Evolutionary conservation across 768 basidiomycete genomes (phyloP).

Genomic region (Clathrus columnatus): DNA sequence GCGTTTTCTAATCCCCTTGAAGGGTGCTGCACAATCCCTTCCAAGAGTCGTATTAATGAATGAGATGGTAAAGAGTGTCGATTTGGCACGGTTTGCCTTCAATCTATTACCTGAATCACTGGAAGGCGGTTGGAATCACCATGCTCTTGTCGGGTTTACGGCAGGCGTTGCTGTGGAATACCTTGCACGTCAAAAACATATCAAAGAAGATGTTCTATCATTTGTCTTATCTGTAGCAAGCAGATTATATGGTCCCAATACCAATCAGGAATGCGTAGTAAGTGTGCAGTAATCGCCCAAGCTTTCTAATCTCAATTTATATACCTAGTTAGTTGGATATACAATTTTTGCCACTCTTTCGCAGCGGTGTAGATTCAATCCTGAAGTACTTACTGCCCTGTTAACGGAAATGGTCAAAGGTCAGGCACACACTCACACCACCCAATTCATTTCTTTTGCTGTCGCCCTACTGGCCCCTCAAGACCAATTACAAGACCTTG

Average conservation of each 20-base stretch:
- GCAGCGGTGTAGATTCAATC: slow-evolving; percentile 50
- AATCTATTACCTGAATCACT: slow-evolving; percentile 46
- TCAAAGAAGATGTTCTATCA: slow-evolving; percentile 61
- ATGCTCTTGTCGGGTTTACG: slow-evolving; percentile 74
- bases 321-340: slow-evolving; percentile 57
- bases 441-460: slow-evolving; percentile 56
- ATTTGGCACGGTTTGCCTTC: slow-evolving; percentile 64
- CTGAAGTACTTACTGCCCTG: slow-evolving; percentile 52
- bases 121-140: slow-evolving; percentile 42
- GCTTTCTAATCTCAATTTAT: neutral
- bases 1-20: slow-evolving; percentile 65
- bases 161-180: slow-evolving; percentile 73
- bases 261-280: slow-evolving; percentile 32
- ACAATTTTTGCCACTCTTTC: slow-evolving; percentile 65
- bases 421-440: slow-evolving; percentile 38
- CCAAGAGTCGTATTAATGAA: slow-evolving; percentile 63
- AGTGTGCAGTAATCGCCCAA: neutral
- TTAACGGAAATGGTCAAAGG: slow-evolving; percentile 37
- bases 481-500: slow-evolving; percentile 40
- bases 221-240: slow-evolving; percentile 52
- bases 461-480: slow-evolving; percentile 61
- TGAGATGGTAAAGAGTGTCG: slow-evolving; percentile 64
- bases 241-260: slow-evolving; percentile 52
- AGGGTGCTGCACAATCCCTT: slow-evolving; percentile 68
- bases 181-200: slow-evolving; percentile 44